Base-by-base conservation (phyloP, 176 grass and related monocot species). In the Juncus inflexus region DNA sequence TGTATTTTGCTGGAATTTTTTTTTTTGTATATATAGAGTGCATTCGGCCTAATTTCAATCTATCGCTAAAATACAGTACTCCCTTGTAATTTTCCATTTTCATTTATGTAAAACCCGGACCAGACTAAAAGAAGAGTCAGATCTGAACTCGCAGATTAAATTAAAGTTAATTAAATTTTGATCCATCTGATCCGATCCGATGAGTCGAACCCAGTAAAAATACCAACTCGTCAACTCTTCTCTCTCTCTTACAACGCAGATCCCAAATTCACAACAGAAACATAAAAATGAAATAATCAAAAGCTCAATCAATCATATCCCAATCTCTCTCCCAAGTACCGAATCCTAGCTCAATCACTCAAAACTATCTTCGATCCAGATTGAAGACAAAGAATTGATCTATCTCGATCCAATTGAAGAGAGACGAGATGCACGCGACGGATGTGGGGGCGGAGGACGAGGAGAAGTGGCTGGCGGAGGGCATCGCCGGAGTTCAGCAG, bases 401-500 rank as follows among this genome's bases (percentile, higher is more conserved):
- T 58, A 42, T 70, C 49, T 8, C 52, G 37, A 16, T 55, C 52
- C 64, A 42, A 67, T 67, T 51, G 37, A 56, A 58, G 16, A 50
- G 67, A 71, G 67, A 71, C 42, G 77, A 74, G 88, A 89, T 97
- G 94, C 78, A 71, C 71, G 52, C 77, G 82, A 28, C 19, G 55
- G 82, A 79, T 41, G 74, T 67, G 64, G 80, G 79, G 16, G 85
- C 73, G 42, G 79, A 97, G 60, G 94, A 92, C 11, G 94, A 97
- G 88, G 94, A 92, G 80, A 86, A 90, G 68, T 91, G 85, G 88
- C 88, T 97, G 66, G 88, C 85, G 35, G 94, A 97, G 77, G 88
- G 88, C 83, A 97, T 97, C 83, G 88, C 94, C 72, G 94, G 94
- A 63, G 73, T 97, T 75, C 94, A 97, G 77, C 88, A 97, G 73